Conservation (phyloP, 495 filamentous ascomycete species). For the Penicillium silybi region DNA sequence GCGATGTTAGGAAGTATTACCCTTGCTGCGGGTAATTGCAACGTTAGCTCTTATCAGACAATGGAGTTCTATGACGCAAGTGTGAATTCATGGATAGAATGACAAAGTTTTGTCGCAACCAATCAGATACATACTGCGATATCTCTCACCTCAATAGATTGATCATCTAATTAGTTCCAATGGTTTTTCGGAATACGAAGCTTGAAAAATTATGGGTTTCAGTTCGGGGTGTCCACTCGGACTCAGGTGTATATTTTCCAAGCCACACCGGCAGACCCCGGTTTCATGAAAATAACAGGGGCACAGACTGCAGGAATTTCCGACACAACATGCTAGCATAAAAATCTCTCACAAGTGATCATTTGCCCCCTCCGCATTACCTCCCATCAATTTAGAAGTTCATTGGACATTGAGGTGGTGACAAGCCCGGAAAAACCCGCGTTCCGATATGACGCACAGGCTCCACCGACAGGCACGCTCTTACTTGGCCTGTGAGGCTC, state of each 20-base stretch:
- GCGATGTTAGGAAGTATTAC: not conserved
- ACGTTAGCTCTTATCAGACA: not conserved
- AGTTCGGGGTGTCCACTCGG: not conserved
- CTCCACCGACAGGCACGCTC: slow-evolving; percentile 9
- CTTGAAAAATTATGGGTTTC: not conserved
- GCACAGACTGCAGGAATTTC: too few relatives aligned
- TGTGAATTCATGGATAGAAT: not conserved
- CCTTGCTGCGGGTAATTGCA: not conserved
- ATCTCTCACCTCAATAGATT: not conserved
- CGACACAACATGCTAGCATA: too few relatives aligned
- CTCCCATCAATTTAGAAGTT: not conserved
- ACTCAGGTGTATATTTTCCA: not conserved
- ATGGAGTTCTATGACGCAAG: not conserved
- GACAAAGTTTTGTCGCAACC: not conserved
- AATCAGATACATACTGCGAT: not conserved
- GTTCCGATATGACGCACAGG: slow-evolving; percentile 20
- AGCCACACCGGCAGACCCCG: too few relatives aligned
- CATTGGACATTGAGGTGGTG: not conserved
- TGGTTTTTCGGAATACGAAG: too few relatives aligned
- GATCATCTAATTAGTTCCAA: too few relatives aligned
- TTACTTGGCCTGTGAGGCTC: not conserved
- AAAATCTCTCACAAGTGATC: not conserved
- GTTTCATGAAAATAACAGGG: too few relatives aligned
- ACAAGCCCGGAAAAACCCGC: not conserved
- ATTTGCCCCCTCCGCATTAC: not conserved